Base-by-base conservation (phyloP, 805 yeast species). In the Candida yuanshanica region DNA sequence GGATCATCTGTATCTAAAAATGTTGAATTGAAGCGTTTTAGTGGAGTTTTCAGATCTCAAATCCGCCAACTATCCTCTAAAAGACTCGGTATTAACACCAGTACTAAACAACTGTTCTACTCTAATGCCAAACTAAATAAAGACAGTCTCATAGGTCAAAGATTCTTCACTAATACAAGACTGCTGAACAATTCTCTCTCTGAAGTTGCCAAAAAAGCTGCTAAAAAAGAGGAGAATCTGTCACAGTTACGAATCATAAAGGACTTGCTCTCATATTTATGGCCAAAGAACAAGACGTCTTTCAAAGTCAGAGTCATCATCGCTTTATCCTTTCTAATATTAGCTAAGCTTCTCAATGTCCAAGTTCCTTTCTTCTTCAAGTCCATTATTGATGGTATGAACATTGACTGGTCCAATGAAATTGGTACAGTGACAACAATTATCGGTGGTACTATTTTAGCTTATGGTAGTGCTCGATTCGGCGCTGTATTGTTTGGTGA, bases 301-400 rank as follows among this genome's bases (percentile, higher is more conserved):
- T 82, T 82, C 44, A 84, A 79, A 57, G 51, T 75, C 23, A 68
- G 99, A 35, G 98, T 93, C 1, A 63, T 83, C 0, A 48, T 84
- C 7, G 97, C 98, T 0, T 59, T 93, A 14, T 52, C 79, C 0
- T 66, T 93, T 43, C 70, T 93, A 44, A 74, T 93, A 4, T 79
- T 80, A 0, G 83, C 97, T 16, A 93, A 93, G 59, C 58, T 93
- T 7, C 68, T 93, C 27, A 93, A 90, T 59, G 96, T 93, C 5
- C 96, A 93, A 60, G 99, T 93, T 6, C 99, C 99, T 0, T 89
- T 93, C 58, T 90, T 79, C 63, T 93, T 93, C 73, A 93, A 85
- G 51, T 72, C 77, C 23, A 91, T 88, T 38, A 80, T 93, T 35
- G 98, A 93, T 64, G 77, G 80, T 11, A 90, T 91, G 97, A 93